Percentiles rank a stretch among this genome's conserved stretches.
These are phyloP conservation scores for Tolypocladium ophioglossoides DNA, from an alignment of 2,329 filamentous ascomycete genomes.

Conservation along the genomic window DNA sequence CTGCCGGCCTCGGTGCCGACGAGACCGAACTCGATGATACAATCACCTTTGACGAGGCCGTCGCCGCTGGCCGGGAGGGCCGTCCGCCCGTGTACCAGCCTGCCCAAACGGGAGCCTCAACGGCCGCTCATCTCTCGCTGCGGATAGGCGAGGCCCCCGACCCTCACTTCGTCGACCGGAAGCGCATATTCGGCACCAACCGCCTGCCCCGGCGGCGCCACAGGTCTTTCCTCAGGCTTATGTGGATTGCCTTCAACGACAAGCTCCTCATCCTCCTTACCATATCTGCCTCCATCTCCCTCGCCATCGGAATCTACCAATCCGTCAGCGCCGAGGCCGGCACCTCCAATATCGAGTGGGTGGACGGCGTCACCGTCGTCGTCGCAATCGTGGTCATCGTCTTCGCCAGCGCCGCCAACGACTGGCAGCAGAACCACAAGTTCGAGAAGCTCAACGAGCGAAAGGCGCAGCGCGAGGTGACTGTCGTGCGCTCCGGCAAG, in stretches of 20 bases:
- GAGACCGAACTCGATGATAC: conserved; percentile 34
- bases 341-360: conserved; percentile 59
- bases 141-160: conserved; percentile 16
- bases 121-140: conserved; percentile 15
- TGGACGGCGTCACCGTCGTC: conserved; percentile 72
- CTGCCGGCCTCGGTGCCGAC: conserved; percentile 37
- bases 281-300: conserved; percentile 60
- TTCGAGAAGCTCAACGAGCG: conserved; percentile 74
- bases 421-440: conserved; percentile 73
- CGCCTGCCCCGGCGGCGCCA: conserved; percentile 45
- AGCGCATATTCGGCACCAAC: conserved; percentile 60
- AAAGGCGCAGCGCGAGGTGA: conserved; percentile 65
- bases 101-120: conserved; percentile 8
- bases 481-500: conserved; percentile 65
- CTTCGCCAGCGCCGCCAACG: conserved; percentile 65
- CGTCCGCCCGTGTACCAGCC: conserved; percentile 14
- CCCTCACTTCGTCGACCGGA: conserved; percentile 42
- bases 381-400: conserved; percentile 68
- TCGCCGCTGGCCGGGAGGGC: conserved; percentile 23
- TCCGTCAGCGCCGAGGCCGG: conserved; percentile 44
- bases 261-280: conserved; percentile 67
- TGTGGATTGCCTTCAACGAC: conserved; percentile 74
- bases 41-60: conserved; percentile 39
- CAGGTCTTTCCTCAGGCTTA: conserved; percentile 56
- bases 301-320: conserved; percentile 66